A percentile compares a stretch with the other conserved stretches of the same genome.
These are phyloP conservation scores for Colletotrichum higginsianum DNA, from an alignment of 2,329 filamentous ascomycete genomes.

Conservation along the genomic window DNA sequence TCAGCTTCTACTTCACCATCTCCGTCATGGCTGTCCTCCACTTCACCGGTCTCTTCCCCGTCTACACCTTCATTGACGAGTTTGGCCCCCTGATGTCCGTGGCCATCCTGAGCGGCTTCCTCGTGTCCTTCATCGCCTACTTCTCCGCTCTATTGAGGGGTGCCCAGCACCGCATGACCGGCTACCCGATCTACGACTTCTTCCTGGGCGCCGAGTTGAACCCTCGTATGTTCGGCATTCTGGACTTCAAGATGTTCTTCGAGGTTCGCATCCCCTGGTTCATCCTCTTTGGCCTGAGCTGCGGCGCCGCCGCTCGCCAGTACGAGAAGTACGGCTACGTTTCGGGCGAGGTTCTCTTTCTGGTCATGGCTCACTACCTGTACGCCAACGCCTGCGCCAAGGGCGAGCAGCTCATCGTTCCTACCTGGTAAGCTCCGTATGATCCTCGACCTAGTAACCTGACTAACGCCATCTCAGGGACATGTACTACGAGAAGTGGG, in stretches of 20 bases:
- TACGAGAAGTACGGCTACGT: slow-evolving; percentile 90
- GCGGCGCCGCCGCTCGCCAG: slow-evolving; percentile 84
- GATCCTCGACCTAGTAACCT: too few relatives aligned
- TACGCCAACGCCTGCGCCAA: slow-evolving; percentile 95
- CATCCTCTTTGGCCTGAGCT: slow-evolving; percentile 84
- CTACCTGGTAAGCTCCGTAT: slow-evolving; percentile 73
- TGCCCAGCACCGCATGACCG: slow-evolving; percentile 92
- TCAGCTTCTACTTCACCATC: slow-evolving; percentile 90
- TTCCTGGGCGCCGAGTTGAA: slow-evolving; percentile 95
- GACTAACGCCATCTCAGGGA: slow-evolving; percentile 66
- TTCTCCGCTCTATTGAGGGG: slow-evolving; percentile 86
- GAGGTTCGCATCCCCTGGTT: slow-evolving; percentile 95
- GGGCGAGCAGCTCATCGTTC: slow-evolving; percentile 90
- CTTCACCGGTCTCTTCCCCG: slow-evolving; percentile 85
- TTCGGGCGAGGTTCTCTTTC: slow-evolving; percentile 85
- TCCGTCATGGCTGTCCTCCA: slow-evolving; percentile 80
- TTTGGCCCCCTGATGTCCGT: slow-evolving; percentile 95
- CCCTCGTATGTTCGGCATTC: slow-evolving; percentile 81
- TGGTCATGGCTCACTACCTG: slow-evolving; percentile 90
- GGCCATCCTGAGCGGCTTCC: slow-evolving; percentile 90
- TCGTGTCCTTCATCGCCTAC: slow-evolving; percentile 88
- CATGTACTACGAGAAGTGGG: slow-evolving; percentile 98
- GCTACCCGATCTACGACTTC: slow-evolving; percentile 88
- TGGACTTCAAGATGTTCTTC: slow-evolving; percentile 98
- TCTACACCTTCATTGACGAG: slow-evolving; percentile 94